phyloP scores from a whole-genome alignment of 2,329 filamentous ascomycete genomes.

The Penicillium capsulatum region DNA sequence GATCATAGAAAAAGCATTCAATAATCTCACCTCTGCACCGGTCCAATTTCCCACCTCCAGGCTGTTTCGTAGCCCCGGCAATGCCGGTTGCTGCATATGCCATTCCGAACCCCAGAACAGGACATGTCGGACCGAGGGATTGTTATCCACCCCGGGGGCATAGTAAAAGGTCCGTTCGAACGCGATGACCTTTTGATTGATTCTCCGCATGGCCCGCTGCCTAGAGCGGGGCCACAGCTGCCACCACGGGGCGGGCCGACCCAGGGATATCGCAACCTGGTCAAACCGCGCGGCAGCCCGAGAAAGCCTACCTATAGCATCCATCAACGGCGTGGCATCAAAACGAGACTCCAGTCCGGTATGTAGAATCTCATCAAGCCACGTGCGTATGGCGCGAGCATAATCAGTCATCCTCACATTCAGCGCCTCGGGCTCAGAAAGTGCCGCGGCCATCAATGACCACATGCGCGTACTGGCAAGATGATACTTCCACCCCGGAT shows the following conservation, averaged over 20 bases:
- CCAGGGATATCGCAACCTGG: background rate
- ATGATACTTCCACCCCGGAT: slow-evolving; percentile 54
- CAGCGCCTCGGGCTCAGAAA: slow-evolving; percentile 55
- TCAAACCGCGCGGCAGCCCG: background rate
- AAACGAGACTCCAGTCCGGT: background rate
- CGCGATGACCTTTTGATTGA: background rate
- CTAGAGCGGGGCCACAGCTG: background rate
- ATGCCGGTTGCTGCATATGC: too few species aligned
- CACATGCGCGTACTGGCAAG: slow-evolving; percentile 59
- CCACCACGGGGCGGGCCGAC: background rate
- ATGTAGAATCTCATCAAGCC: background rate
- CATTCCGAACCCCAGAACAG: too few species aligned
- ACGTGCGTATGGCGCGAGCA: background rate
- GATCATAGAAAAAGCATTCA: too few species aligned
- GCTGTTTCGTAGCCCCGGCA: too few species aligned
- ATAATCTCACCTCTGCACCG: too few species aligned
- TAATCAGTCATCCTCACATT: slow-evolving; percentile 50
- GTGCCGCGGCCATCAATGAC: slow-evolving; percentile 53
- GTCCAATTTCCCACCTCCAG: too few species aligned
- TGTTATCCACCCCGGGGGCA: too few species aligned
- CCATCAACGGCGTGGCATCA: too few species aligned
- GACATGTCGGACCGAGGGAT: too few species aligned
- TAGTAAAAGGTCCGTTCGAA: background rate
- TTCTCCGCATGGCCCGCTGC: background rate
- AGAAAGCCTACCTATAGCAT: too few species aligned